Evolutionary conservation across 768 basidiomycete genomes (phyloP), one percentile per base, ranked within the genome.

Genomic region (Ramaria sp.): DNA sequence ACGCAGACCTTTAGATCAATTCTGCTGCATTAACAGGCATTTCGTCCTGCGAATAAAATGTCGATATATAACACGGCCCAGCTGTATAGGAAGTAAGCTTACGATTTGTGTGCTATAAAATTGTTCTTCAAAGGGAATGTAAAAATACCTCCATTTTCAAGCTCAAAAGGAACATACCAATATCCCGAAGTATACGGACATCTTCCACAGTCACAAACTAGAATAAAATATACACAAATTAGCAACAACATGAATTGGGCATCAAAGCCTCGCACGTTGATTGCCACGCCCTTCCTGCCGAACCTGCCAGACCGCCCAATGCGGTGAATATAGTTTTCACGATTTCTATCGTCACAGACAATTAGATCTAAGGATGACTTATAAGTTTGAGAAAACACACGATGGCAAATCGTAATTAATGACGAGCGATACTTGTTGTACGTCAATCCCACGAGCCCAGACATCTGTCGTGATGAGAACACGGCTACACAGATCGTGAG

Each of bases 281-380:
- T 98, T 42, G 96, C 96, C 57, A 98, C 96, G 77, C 95, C 96
- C 73, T 99, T 99, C 62, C 96, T 78, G 62, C 96, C 96, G 73
- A 98, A 98, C 56, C 96, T 92, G 66, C 96, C 96, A 56, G 94
- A 96, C 58, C 96, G 92, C 70, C 96, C 96, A 66, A 98, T 98
- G 65, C 96, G 89, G 75, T 99, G 96, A 61, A 99, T 97, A 74
- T 99, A 99, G 70, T 99, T 97, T 79, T 97, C 95, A 77, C 89
- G 89, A 68, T 92, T 92, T 60, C 85, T 92, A 59, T 50, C 62
- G 53, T 48, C 36, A 18, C 12, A 22, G 13, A 62, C 49, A 32
- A 55, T 48, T 41, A 48, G 28, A n/a, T 15, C 15, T 24, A 47
- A 58, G 52, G 13, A 47, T n/a, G 27, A 52, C 37, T 25, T 32